Evolutionary conservation across 164 flowering plant genomes (phyloP), one percentile per base, ranked within the genome.

Genomic region (Magnolia officinalis): DNA sequence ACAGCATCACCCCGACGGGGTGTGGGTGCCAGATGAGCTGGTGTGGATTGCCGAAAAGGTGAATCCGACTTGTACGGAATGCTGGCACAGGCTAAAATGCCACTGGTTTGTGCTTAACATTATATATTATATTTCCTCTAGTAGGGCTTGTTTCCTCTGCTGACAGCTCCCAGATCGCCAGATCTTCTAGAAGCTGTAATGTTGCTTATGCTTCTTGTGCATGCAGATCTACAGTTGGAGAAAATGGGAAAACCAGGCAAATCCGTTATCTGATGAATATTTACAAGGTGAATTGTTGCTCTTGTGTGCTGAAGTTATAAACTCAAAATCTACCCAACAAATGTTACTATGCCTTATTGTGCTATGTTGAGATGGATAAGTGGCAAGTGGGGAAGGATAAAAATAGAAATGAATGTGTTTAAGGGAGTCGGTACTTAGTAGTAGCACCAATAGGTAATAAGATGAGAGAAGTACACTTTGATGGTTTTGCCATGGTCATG

Each of bases 221-320:
- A 18, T 77, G 77, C 67, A 95, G 99, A 93, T 93, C 10, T 95
- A 93, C 80, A 93, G 99, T 82, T 95, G 99, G 99, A 91, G 95
- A 80, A 90, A 87, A 77, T 95, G 98, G 98, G 99, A 93, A 85
- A 78, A 71, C 78, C 94, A 87, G 75, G 91, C 84, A 55, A 82
- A 58, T 55, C 0, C 71, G 18, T 67, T 77, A 26, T 80, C 86
- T 71, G 87, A 80, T 61, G 90, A 81, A 37, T 83, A 72, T 69
- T 65, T 87, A 82, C 92, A 86, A 84, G 96, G 98, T 93, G 77
- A 63, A 74, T 16, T 8, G 49, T 8, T 14, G 63, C 18, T 11
- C 18, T 55, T 55, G 11, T 16, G 13, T 55, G 61, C 61, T 55
- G 61, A 55, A 55, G 61, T 55, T 55, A 55, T 55, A 11, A 55